Evolutionary conservation across 306 rosid species (phyloP).

Genomic region (Dryas octopetala): DNA sequence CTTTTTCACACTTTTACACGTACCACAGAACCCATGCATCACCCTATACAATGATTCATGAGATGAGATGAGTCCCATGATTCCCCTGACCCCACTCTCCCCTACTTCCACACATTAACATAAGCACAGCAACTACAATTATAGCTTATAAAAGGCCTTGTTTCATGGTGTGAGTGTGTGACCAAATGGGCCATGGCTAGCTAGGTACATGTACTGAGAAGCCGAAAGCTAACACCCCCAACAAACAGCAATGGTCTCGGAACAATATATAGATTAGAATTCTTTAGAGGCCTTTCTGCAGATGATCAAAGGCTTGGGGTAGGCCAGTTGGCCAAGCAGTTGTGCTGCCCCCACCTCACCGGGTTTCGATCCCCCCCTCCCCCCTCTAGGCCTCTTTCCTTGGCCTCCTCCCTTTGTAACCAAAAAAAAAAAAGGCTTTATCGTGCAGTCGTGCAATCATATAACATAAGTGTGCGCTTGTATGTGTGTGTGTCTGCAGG

Average conservation of each 20-base stretch:
- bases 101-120: no score
- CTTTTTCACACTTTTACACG: neutral
- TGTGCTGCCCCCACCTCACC: no score
- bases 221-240: conserved; percentile 14
- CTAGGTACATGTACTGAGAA: neutral
- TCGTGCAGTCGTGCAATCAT: conserved; percentile 7
- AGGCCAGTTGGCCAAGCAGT: no score
- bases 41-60: neutral
- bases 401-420: no score
- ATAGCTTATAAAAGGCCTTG: neutral
- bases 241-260: neutral
- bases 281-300: neutral
- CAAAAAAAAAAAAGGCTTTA: no score
- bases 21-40: neutral
- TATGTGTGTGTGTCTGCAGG: neutral
- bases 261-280: neutral
- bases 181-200: neutral
- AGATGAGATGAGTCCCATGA: neutral
- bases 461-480: neutral
- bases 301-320: no score
- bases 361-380: no score
- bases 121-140: no score
- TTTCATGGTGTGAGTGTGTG: neutral
- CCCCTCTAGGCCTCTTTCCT: no score
- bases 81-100: neutral